Conservation (phyloP, 441 rosid species). For the Erodium moschatum region DNA sequence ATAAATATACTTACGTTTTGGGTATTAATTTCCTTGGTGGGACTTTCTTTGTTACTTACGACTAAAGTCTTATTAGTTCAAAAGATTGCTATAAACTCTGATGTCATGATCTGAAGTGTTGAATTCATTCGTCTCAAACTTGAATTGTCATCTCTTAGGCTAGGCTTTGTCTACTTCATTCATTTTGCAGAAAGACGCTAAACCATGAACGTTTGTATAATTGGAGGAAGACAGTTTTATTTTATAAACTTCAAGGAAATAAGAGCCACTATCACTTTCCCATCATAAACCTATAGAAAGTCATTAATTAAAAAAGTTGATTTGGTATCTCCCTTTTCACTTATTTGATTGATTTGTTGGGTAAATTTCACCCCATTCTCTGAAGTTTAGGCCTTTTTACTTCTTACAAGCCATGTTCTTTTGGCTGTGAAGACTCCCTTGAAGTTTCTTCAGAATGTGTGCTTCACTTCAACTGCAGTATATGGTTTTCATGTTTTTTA, state of each 20-base stretch:
- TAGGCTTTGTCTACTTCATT: neutral
- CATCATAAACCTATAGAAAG: neutral
- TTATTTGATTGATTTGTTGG: neutral
- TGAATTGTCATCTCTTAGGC: neutral
- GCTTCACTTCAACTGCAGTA: neutral
- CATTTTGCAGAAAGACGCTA: conserved; percentile 2
- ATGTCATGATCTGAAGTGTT: neutral
- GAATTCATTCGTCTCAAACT: neutral
- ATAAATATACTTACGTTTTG: neutral
- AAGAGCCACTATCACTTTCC: neutral
- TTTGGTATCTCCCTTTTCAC: neutral
- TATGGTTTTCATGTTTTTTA: neutral
- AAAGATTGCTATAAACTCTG: neutral
- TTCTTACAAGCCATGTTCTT: neutral
- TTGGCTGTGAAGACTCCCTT: neutral
- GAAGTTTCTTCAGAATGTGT: neutral
- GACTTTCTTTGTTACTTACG: neutral
- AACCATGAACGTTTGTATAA: neutral
- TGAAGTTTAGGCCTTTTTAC: neutral
- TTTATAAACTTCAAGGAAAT: neutral
- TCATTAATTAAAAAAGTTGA: neutral
- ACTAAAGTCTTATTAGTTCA: too few relatives aligned
- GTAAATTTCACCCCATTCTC: neutral
- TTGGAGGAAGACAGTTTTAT: neutral
- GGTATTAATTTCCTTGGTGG: too few relatives aligned